A percentile compares a stretch with the other conserved stretches of the same genome.
Evolutionary conservation across 2,329 filamentous ascomycete genomes (phyloP).

Genomic region (Exophiala alcalophila): DNA sequence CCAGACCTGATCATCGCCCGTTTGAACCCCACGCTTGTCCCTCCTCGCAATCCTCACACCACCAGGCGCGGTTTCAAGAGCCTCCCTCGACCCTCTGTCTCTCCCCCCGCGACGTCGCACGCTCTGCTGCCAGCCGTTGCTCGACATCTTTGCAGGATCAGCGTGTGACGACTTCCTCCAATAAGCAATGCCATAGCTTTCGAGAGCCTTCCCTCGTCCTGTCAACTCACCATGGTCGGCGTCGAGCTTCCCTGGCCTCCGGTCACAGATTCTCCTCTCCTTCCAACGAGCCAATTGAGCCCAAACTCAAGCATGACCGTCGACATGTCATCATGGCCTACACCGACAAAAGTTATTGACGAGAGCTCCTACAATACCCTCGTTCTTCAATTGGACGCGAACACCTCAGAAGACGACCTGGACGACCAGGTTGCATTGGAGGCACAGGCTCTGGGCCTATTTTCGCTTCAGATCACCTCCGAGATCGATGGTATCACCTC

Average conservation of each 20-base stretch:
- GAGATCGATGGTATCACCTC: conserved; percentile 36
- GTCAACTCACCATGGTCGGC: conserved; percentile 20
- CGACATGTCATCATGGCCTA: conserved; percentile 16
- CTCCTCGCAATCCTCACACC: no score
- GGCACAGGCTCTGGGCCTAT: conserved; percentile 38
- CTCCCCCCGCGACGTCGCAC: conserved; percentile 15
- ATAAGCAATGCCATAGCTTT: conserved; percentile 20
- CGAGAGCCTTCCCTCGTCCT: conserved; percentile 5
- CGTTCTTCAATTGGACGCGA: conserved; percentile 37
- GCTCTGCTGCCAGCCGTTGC: conserved; percentile 8
- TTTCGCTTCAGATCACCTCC: conserved; percentile 39
- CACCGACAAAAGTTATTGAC: conserved; percentile 32
- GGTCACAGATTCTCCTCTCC: conserved; percentile 7
- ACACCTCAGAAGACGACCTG: conserved; percentile 38
- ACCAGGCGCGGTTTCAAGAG: no score
- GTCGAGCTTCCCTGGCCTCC: conserved; percentile 17
- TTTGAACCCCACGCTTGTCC: conserved; percentile 12
- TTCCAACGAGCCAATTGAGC: conserved; percentile 4
- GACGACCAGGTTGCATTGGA: conserved; percentile 40
- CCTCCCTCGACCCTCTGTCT: no score
- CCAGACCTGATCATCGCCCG: conserved; percentile 17
- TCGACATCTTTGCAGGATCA: conserved; percentile 4
- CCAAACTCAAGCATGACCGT: no score
- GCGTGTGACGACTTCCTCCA: conserved; percentile 6
- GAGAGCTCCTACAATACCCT: conserved; percentile 39